Base-by-base conservation (phyloP, 768 basidiomycete species). In the Lactarius tabidus region DNA sequence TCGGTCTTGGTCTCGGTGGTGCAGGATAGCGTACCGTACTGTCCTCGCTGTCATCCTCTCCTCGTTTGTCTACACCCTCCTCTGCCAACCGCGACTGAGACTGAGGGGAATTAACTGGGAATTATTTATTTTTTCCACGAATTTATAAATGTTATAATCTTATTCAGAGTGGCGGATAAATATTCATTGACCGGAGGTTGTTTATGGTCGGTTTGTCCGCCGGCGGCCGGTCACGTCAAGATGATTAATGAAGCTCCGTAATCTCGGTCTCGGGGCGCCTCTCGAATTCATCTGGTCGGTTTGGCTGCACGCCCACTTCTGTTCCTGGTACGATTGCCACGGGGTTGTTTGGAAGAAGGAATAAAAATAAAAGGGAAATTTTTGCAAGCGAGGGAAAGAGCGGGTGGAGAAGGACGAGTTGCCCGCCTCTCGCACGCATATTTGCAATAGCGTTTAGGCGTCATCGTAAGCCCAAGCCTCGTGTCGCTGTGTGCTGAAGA, bases 231-330 rank as follows among this genome's bases (percentile, higher is more conserved):
- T 53, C 39, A 62, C 17, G 60, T 35, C 38, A 5, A 35, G 35
- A 23, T 48, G 33, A 63, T 56, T 64, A 64, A 64, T 64, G 64
- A 60, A 64, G 39, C 39, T 64, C 52, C 63, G 63, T 36, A 58
- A 39, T 58, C 38, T 53, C 35, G 57, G 56, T 58, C 38, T 53
- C 36, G 57, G 57, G 57, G 57, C 51, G 38, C 29, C 51, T 43
- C 36, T 63, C 12, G 39, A 57, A 31, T 53, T 43, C 63, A 41
- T 59, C 51, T 41, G 20, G 33, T 20, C 14, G 12, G 28, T 33
- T 51, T 51, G 48, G 48, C 48, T 26, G 48, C 9, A 26, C 48
- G 14, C 48, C 48, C 3, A 26, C 60, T 39, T 54, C 54, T 31
- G 51, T 61, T 51, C 60, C 9, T 43, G 9, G 36, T 43, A 36